Base-by-base conservation (phyloP, 1,139 yeast species). In the Ashbya aceris region DNA sequence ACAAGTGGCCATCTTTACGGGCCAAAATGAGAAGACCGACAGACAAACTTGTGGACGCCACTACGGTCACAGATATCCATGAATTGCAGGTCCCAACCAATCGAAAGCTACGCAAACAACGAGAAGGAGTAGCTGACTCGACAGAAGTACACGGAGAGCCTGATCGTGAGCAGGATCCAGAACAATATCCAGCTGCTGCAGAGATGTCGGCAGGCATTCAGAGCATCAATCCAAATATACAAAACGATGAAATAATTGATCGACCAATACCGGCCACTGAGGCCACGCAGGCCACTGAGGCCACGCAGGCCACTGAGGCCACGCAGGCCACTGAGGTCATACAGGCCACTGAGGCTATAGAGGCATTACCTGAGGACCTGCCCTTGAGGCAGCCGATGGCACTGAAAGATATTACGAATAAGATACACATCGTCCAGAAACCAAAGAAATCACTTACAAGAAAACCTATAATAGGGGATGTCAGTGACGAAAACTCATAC, bases 1-100 rank as follows among this genome's bases (percentile, higher is more conserved):
- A 84, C 55, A 77, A 78, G 11, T 70, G 79, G 29, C 85, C 91
- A 0, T 77, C 89, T 0, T 59, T 82, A 42, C 68, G 81, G 31
- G 74, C 73, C 11, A 84, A 83, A 54, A 72, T 82, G 79, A 71
- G 95, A 54, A 68, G 95, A 49, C 78, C 79, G 33, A 70, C 81
- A 0, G 81, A 68, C 30, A 69, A 70, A 49, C 64, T 79, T 38
- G 74, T 74, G 8, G 83, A 78, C 56, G 87, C 87, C 7, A 60
- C 63, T 1, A 58, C 61, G 2, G 46, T 51, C 12, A 54, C 52
- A 10, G 50, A 56, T 44, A 58, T 60, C n/a, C 58, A 57, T 28
- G 62, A 56, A 39, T 45, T 59, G 20, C 61, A 60, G 42, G 62
- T 59, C 8, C 40, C 35, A 6, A 30, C 31, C 12, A 40, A 31